Percentiles rank a stretch among this genome's conserved stretches.
Evolutionary conservation across 73 alveolate genomes (phyloP).

Genomic region (Uronychia binucleata): DNA sequence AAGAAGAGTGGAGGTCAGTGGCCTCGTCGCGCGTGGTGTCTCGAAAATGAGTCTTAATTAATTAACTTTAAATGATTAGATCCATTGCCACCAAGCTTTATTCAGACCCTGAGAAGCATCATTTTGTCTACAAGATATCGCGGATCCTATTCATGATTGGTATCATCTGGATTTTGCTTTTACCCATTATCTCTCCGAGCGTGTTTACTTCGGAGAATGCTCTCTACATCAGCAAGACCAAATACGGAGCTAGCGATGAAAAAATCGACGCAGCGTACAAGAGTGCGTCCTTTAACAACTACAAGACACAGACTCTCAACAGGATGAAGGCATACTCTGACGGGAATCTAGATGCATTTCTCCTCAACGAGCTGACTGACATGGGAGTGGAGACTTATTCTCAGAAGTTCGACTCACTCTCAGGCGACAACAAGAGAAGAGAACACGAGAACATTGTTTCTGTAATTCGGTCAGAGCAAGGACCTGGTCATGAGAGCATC

Average conservation of each 20-base stretch:
- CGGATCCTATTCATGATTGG: background rate
- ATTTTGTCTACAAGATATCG: background rate
- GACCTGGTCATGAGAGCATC: background rate
- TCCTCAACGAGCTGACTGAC: background rate
- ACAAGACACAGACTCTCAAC: too few species aligned
- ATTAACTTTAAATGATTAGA: background rate
- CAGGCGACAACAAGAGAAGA: too few species aligned
- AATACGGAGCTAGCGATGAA: too few species aligned
- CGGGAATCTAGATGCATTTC: background rate
- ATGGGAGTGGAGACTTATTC: background rate
- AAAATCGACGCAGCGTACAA: too few species aligned
- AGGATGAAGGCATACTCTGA: too few species aligned
- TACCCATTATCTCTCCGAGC: background rate
- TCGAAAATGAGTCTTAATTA: background rate
- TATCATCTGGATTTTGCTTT: background rate
- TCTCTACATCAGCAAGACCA: background rate
- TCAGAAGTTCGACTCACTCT: background rate
- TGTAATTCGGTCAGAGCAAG: background rate
- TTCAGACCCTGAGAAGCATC: background rate
- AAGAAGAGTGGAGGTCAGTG: slow-evolving; percentile 4
- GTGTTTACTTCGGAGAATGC: background rate
- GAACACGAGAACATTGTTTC: too few species aligned
- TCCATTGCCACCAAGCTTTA: background rate
- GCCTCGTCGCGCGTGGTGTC: slow-evolving; percentile 2
- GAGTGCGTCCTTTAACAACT: too few species aligned